Percentiles rank a stretch among this genome's conserved stretches.
These are phyloP conservation scores for Colletotrichum viniferum DNA, from an alignment of 2,329 filamentous ascomycete genomes.

Conservation along the genomic window DNA sequence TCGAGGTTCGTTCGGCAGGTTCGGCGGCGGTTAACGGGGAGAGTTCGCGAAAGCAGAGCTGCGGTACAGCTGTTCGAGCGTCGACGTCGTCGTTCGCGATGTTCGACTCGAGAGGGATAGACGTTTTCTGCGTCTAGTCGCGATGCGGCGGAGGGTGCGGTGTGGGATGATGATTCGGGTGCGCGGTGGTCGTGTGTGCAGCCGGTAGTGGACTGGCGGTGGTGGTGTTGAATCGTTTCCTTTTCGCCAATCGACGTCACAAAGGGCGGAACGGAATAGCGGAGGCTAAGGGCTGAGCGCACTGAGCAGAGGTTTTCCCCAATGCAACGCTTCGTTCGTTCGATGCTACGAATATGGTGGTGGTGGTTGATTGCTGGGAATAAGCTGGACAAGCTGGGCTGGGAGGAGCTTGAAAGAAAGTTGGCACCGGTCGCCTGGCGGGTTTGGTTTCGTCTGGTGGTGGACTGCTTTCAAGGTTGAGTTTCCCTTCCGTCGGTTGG, in stretches of 20 bases:
- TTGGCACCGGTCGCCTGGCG: conserved; percentile 13
- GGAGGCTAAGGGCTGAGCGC: neutral
- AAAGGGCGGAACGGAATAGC: neutral
- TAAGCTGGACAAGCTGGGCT: neutral
- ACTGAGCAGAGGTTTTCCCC: neutral
- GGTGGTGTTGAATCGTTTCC: neutral
- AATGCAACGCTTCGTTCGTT: neutral
- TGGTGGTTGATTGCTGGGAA: neutral
- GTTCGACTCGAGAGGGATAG: neutral
- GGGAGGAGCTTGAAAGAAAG: conserved; percentile 13
- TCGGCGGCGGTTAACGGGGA: neutral
- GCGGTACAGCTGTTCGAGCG: neutral
- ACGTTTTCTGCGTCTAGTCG: neutral
- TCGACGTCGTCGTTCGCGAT: neutral
- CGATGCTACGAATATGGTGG: neutral
- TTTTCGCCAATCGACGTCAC: conserved; percentile 18
- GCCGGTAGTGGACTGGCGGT: neutral
- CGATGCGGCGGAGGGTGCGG: neutral
- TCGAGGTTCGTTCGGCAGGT: neutral
- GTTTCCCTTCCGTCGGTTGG: neutral
- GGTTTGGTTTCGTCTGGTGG: conserved; percentile 3
- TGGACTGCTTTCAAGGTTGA: neutral
- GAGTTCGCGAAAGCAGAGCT: neutral
- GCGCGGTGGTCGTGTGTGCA: neutral
- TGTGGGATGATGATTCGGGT: neutral